Percentiles rank a stretch among this genome's conserved stretches.
Evolutionary conservation across 768 basidiomycete genomes (phyloP).

Genomic region (Russula sp.): DNA sequence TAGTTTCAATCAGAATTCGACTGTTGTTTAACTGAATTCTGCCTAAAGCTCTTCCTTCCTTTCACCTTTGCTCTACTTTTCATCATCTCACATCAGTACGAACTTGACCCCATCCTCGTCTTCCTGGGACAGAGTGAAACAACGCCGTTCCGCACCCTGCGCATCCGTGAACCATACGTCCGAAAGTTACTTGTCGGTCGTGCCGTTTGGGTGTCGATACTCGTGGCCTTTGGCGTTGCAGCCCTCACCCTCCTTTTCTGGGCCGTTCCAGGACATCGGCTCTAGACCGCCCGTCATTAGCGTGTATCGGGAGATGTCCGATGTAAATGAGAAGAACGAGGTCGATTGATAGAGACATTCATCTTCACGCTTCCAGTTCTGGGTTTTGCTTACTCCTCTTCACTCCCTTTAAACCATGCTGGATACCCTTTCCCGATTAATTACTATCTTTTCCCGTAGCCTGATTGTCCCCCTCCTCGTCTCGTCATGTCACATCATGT

Average conservation of each 20-base stretch:
- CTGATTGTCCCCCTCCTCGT: neutral
- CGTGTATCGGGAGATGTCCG: constrained; percentile 10
- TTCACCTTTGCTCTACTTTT: constrained; percentile 87
- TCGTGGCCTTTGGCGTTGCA: constrained; percentile 73
- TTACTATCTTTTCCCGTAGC: constrained; percentile 6
- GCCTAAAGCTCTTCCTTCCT: constrained; percentile 82
- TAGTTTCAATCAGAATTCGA: constrained; percentile 4
- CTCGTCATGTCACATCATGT: constrained; percentile 21
- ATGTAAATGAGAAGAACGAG: constrained; percentile 3
- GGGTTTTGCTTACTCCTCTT: constrained; percentile 7
- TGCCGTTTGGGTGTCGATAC: constrained; percentile 84
- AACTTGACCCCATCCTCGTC: constrained; percentile 93
- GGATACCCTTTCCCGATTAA: constrained; percentile 23
- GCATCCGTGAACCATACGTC: constrained; percentile 92
- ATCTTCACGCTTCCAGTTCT: constrained; percentile 4
- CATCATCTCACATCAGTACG: constrained; percentile 94
- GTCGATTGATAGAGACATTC: constrained; percentile 7
- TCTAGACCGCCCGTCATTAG: constrained; percentile 43
- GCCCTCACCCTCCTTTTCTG: constrained; percentile 90
- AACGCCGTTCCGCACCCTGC: constrained; percentile 91
- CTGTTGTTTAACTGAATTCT: constrained; percentile 18
- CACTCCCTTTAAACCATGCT: constrained; percentile 1
- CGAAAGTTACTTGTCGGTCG: constrained; percentile 85
- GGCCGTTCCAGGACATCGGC: constrained; percentile 91
- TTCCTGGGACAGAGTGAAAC: constrained; percentile 94